phyloP scores from a whole-genome alignment of 2,329 filamentous ascomycete genomes.

The Fusarium staphyleae region DNA sequence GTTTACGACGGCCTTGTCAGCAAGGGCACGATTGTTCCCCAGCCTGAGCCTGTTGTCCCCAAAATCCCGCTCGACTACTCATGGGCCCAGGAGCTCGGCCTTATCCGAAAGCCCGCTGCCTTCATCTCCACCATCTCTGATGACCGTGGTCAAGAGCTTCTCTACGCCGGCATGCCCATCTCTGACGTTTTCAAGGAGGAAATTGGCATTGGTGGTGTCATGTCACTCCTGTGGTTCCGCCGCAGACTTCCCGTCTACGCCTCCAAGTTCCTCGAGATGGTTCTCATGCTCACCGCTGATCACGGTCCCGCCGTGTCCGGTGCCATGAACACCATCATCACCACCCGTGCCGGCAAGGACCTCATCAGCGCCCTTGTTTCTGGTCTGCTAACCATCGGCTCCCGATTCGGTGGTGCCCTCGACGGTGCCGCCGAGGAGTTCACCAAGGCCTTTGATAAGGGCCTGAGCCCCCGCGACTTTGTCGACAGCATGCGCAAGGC shows the following conservation, averaged over 20 bases:
- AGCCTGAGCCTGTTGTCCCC: slow-evolving; percentile 88
- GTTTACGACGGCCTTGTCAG: slow-evolving; percentile 91
- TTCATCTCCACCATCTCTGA: slow-evolving; percentile 99
- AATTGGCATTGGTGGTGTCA: slow-evolving; percentile 99
- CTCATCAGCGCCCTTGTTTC: slow-evolving; percentile 93
- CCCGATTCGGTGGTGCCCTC: slow-evolving; percentile 96
- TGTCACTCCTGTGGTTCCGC: slow-evolving; percentile 99
- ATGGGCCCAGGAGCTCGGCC: slow-evolving; percentile 98
- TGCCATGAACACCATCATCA: slow-evolving; percentile 99
- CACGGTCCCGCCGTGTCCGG: slow-evolving; percentile 98
- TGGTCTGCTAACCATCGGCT: slow-evolving; percentile 97
- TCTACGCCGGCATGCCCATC: slow-evolving; percentile 99
- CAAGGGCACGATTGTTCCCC: slow-evolving; percentile 83
- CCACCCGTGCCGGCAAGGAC: slow-evolving; percentile 98
- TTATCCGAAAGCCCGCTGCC: slow-evolving; percentile 98
- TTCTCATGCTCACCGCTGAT: slow-evolving; percentile 99
- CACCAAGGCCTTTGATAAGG: slow-evolving; percentile 97
- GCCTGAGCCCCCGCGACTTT: slow-evolving; percentile 96
- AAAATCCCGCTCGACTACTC: slow-evolving; percentile 99
- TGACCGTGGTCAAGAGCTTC: slow-evolving; percentile 98
- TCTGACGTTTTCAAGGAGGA: slow-evolving; percentile 99
- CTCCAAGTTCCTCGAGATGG: slow-evolving; percentile 99
- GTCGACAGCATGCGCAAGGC: slow-evolving; percentile 99
- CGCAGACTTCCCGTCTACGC: slow-evolving; percentile 94
- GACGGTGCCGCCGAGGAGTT: slow-evolving; percentile 99